A percentile compares a stretch with the other conserved stretches of the same genome.
phyloP scores from a whole-genome alignment of 495 filamentous ascomycete genomes.

The Articulospora tetracladia region DNA sequence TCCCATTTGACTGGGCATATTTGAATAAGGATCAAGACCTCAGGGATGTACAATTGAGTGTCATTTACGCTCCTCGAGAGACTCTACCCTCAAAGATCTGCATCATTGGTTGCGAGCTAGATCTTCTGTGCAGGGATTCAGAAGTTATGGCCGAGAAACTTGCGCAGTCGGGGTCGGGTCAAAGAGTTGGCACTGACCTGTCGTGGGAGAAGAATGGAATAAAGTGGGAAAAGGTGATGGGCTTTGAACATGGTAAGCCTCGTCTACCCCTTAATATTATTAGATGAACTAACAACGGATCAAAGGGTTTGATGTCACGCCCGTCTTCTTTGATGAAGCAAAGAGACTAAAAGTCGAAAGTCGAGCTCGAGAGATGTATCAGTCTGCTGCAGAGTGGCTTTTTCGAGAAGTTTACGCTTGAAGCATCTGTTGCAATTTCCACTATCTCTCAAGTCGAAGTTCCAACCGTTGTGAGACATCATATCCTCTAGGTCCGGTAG shows the following conservation, averaged over 20 bases:
- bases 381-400: slow-evolving; percentile 19
- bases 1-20: slow-evolving; percentile 35
- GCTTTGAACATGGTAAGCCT: slow-evolving; percentile 16
- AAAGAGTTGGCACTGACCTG: slow-evolving; percentile 7
- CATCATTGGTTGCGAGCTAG: slow-evolving; percentile 16
- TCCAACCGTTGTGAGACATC: no score
- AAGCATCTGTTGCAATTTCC: not conserved
- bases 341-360: not conserved
- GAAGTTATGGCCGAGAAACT: slow-evolving; percentile 33
- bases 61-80: slow-evolving; percentile 27
- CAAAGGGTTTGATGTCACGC: slow-evolving; percentile 14
- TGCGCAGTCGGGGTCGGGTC: slow-evolving; percentile 23
- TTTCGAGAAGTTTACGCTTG: slow-evolving; percentile 22
- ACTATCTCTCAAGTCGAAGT: no score
- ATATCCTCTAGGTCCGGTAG: no score
- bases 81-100: slow-evolving; percentile 29
- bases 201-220: slow-evolving; percentile 14
- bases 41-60: slow-evolving; percentile 33
- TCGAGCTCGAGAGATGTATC: slow-evolving; percentile 12
- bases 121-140: slow-evolving; percentile 27
- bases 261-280: not conserved
- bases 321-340: not conserved
- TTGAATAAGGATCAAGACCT: slow-evolving; percentile 30
- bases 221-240: slow-evolving; percentile 18
- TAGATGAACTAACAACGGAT: not conserved